Evolutionary conservation across 2,329 filamentous ascomycete genomes (phyloP).

Genomic region (Truncatella angustata): DNA sequence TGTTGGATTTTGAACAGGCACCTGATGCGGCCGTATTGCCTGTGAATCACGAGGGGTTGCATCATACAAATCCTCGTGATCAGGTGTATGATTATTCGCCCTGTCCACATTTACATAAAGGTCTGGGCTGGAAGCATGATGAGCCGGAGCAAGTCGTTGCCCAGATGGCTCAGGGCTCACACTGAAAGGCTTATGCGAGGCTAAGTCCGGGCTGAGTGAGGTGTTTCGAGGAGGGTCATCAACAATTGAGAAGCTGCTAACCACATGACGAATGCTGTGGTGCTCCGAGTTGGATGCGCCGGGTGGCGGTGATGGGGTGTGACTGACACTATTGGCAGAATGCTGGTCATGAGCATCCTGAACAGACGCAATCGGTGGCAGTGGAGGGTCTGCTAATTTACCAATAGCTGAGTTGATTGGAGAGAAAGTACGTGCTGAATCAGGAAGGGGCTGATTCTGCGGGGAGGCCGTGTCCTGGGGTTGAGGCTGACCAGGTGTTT

Average conservation of each 20-base stretch:
- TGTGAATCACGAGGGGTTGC: conserved; percentile 23
- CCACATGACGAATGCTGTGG: neutral
- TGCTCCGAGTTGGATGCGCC: neutral
- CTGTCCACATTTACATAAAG: conserved; percentile 25
- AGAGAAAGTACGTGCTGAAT: conserved; percentile 11
- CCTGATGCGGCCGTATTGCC: neutral
- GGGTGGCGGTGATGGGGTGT: conserved; percentile 9
- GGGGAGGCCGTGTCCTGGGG: conserved; percentile 12
- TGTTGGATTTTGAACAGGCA: neutral
- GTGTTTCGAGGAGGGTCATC: conserved; percentile 13
- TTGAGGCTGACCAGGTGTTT: neutral
- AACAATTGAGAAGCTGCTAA: neutral
- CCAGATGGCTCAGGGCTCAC: conserved; percentile 25
- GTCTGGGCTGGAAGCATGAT: conserved; percentile 24
- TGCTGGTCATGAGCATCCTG: neutral
- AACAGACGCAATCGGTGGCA: neutral
- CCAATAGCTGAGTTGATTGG: conserved; percentile 11
- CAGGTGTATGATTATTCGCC: conserved; percentile 19
- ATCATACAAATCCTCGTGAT: conserved; percentile 28
- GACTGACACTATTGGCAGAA: conserved; percentile 7
- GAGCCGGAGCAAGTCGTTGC: conserved; percentile 3
- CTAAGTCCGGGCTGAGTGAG: conserved; percentile 20
- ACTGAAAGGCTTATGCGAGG: conserved; percentile 17
- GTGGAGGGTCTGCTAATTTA: conserved; percentile 5
- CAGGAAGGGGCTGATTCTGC: conserved; percentile 11